A percentile compares a stretch with the other conserved stretches of the same genome.
Evolutionary conservation across 2,329 filamentous ascomycete genomes (phyloP).

Genomic region (Diaporthe citri): DNA sequence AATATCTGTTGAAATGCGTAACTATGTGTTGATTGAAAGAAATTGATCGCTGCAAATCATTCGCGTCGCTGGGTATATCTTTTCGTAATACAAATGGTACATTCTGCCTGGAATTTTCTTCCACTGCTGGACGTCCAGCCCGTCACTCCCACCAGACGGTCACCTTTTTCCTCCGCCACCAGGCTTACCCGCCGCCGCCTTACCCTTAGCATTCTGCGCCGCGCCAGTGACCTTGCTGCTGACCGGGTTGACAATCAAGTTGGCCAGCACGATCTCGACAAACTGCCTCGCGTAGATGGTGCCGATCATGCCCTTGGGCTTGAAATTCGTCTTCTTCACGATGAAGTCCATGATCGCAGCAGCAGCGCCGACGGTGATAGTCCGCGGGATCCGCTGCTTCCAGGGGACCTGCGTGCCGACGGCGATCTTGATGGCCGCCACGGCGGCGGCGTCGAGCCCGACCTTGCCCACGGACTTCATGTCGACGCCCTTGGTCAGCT

Average conservation of each 20-base stretch:
- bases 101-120: not conserved
- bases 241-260: slow-evolving; percentile 37
- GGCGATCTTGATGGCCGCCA: slow-evolving; percentile 39
- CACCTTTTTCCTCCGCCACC: not conserved
- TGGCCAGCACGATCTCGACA: slow-evolving; percentile 37
- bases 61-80: slow-evolving; percentile 9
- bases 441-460: slow-evolving; percentile 37
- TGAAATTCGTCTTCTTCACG: slow-evolving; percentile 35
- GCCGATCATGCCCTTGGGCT: slow-evolving; percentile 37
- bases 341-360: slow-evolving; percentile 38
- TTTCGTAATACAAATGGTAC: slow-evolving; percentile 4
- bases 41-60: not conserved
- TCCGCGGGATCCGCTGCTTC: slow-evolving; percentile 39
- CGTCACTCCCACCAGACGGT: not conserved
- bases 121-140: not conserved
- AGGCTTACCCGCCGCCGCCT: not conserved
- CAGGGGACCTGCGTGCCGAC: slow-evolving; percentile 38
- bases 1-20: not conserved
- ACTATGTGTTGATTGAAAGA: not conserved
- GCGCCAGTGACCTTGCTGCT: slow-evolving; percentile 33
- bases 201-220: not conserved
- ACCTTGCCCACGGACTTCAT: slow-evolving; percentile 37
- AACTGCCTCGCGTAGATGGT: slow-evolving; percentile 38
- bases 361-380: slow-evolving; percentile 32
- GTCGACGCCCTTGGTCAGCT: slow-evolving; percentile 34